Base-by-base conservation (phyloP, 179 eudicot species). In the Patellifolia procumbens region DNA sequence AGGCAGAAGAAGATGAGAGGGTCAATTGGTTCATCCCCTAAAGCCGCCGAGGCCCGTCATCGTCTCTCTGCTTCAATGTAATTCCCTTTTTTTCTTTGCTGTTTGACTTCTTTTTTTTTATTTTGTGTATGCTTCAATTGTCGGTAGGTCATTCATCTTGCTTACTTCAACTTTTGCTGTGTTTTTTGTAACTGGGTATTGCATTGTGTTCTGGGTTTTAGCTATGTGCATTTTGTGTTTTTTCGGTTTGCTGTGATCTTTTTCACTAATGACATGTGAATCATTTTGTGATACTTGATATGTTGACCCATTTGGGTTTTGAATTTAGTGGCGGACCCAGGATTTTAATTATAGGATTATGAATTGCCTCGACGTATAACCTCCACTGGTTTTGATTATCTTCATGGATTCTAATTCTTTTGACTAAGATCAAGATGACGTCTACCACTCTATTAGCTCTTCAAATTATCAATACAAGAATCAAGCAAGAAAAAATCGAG, bases 31-130 rank as follows among this genome's bases (percentile, higher is more conserved):
- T 73, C 84, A 16, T 74, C 78, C 2, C 65, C 79, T 32, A 81
- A 69, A 46, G 68, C 81, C 2, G 69, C 70, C 16, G 81, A 81
- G 45, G 55, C 81, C 26, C 79, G 84, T 39, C 81, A 74, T 51
- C 84, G 81, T 64, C 76, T 78, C 70, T 81, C 81, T 74, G 60
- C 81, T 81, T 81, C 84, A 10, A 31, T 72, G 81, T 81, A 28
- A 74, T 79, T 74, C 29, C 13, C 7, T n/a, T 3, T 53, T 8
- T 64, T 37, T n/a, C 10, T 58, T 17, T 3, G 16, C 17, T 8
- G 0, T 63, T 22, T 32, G 5, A 8, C 13, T 34, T 5, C 55
- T n/a, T n/a, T 20, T 0, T 16, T n/a, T 34, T 77, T n/a, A 26
- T 70, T 60, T 28, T 9, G 7, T 28, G 15, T 49, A 13, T 37